A percentile compares a stretch with the other conserved stretches of the same genome.
Conservation (phyloP, 164 flowering plant genomes). For the Vitis riparia region DNA sequence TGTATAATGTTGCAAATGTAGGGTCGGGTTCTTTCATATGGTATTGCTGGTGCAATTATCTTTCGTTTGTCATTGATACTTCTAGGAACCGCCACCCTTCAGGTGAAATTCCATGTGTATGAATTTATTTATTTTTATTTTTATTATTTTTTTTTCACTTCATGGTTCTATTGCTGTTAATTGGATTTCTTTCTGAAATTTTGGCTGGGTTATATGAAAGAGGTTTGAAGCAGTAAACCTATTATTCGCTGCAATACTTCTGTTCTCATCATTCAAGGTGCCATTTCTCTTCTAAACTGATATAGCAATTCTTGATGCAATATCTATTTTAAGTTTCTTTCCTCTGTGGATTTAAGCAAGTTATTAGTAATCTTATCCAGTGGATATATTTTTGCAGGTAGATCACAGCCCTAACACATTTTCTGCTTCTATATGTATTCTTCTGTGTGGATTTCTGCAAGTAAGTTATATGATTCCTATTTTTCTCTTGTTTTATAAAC, state of each 20-base stretch:
- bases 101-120: constrained; percentile 44
- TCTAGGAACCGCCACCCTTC: constrained; percentile 89
- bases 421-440: neutral
- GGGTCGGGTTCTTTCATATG: constrained; percentile 93
- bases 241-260: constrained; percentile 73
- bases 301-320: neutral
- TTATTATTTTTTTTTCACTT: neutral
- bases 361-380: no score
- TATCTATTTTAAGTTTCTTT: neutral
- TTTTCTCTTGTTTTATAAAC: constrained; percentile 13
- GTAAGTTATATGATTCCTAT: no score
- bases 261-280: constrained; percentile 91
- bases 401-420: neutral
- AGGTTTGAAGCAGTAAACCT: constrained; percentile 90
- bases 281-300: constrained; percentile 14
- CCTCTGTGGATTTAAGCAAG: neutral
- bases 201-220: constrained; percentile 35
- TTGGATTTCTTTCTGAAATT: constrained; percentile 11
- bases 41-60: constrained; percentile 90
- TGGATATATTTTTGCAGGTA: neutral
- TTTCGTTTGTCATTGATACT: constrained; percentile 82
- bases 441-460: neutral
- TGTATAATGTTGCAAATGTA: constrained; percentile 22
- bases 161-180: neutral
- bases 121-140: no score